Evolutionary conservation across 2,329 filamentous ascomycete species (phyloP).

Genomic region (Colletotrichum tropicicola): DNA sequence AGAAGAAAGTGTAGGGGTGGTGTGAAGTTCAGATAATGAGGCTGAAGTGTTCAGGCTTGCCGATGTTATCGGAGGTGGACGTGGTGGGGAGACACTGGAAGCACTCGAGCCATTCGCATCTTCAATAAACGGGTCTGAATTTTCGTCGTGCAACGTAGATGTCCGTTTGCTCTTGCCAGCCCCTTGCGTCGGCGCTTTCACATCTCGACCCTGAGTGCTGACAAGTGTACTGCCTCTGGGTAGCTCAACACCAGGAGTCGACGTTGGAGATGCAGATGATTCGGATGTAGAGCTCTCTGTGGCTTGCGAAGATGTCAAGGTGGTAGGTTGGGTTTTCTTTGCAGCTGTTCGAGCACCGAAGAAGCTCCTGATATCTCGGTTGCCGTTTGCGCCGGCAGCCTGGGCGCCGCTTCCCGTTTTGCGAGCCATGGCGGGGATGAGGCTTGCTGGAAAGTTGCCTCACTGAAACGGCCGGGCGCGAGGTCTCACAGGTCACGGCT

Average conservation of each 20-base stretch:
- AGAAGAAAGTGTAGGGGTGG: not conserved
- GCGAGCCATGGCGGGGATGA: constrained; percentile 14
- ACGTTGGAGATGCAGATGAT: not conserved
- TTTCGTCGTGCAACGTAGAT: not conserved
- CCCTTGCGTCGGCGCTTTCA: not conserved
- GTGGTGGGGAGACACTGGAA: not conserved
- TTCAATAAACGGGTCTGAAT: not conserved
- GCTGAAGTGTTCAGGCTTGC: not conserved
- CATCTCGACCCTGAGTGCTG: not conserved
- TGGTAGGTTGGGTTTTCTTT: not conserved
- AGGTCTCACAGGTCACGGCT: not conserved
- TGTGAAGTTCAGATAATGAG: constrained; percentile 14
- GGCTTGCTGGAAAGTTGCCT: not conserved
- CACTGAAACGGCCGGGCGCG: not conserved
- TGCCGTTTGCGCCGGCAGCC: constrained; percentile 7
- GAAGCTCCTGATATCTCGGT: constrained; percentile 23
- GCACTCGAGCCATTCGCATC: not conserved
- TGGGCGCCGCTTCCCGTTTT: constrained; percentile 6
- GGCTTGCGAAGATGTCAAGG: not conserved
- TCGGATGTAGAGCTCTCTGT: not conserved
- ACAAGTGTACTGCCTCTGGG: not conserved
- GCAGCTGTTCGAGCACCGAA: not conserved
- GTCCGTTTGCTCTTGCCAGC: not conserved
- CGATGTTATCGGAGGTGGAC: not conserved
- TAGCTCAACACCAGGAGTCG: not conserved